These are phyloP conservation scores for Penicillium robsamsonii DNA, from an alignment of 495 filamentous ascomycete species.

Conservation along the genomic window DNA sequence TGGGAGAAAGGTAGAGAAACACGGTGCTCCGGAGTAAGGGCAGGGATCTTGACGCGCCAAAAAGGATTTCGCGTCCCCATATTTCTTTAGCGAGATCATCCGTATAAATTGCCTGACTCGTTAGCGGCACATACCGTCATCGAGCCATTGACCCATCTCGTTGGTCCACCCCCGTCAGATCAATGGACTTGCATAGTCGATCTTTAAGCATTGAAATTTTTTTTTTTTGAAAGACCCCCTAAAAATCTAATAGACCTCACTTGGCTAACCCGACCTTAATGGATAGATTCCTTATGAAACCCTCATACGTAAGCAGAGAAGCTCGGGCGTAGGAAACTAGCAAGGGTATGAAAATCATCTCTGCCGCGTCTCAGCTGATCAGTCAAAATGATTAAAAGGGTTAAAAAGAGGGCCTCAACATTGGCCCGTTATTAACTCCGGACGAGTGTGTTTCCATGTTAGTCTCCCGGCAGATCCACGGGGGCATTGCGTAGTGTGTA, in stretches of 20 bases:
- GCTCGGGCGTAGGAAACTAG: conserved; percentile 24
- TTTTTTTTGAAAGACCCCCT: neutral
- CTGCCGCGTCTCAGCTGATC: conserved; percentile 24
- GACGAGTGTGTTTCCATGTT: conserved; percentile 21
- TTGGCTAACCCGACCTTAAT: neutral
- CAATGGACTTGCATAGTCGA: conserved; percentile 9
- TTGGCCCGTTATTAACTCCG: conserved; percentile 6
- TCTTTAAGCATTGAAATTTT: neutral
- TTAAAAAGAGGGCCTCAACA: conserved; percentile 1
- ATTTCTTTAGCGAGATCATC: conserved; percentile 5
- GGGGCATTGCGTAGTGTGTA: conserved; percentile 20
- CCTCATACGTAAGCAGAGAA: neutral
- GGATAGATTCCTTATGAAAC: neutral
- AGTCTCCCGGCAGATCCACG: conserved; percentile 24
- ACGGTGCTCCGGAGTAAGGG: neutral
- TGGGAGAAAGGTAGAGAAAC: neutral
- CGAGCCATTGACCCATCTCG: conserved; percentile 1
- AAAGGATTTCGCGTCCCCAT: conserved; percentile 1
- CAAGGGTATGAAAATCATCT: conserved; percentile 23
- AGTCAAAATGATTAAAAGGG: conserved; percentile 8
- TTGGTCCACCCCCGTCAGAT: conserved; percentile 2
- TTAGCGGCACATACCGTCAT: conserved; percentile 2
- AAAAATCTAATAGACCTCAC: neutral
- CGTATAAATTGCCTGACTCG: conserved; percentile 4
- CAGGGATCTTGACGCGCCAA: neutral